Percentiles rank a stretch among this genome's conserved stretches.
Evolutionary conservation across 805 yeast genomes (phyloP).

Genomic region (Lipomyces spencermartinsiae): DNA sequence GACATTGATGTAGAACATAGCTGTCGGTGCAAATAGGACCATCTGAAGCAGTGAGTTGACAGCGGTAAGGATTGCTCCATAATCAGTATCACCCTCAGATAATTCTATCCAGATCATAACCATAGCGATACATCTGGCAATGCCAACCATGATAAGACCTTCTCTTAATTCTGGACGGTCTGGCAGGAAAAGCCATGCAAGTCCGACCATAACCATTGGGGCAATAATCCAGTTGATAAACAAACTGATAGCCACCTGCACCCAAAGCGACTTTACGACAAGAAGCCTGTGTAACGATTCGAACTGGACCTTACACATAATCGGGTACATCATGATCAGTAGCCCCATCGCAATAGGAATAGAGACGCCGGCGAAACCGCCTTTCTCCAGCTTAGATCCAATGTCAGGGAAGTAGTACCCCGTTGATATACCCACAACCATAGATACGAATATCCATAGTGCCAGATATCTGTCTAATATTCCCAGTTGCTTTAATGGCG

Average conservation of each 20-base stretch:
- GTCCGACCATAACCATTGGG: conserved; percentile 62
- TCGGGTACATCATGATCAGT: conserved; percentile 64
- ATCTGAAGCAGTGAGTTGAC: conserved; percentile 60
- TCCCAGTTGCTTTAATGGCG: conserved; percentile 34
- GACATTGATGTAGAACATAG: conserved; percentile 55
- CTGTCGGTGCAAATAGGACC: conserved; percentile 59
- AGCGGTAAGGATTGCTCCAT: conserved; percentile 61
- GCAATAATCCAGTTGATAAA: conserved; percentile 62
- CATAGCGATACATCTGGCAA: conserved; percentile 69
- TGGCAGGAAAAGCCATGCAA: conserved; percentile 60
- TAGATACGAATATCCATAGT: conserved; percentile 42
- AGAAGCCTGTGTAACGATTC: conserved; percentile 50
- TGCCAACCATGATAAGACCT: conserved; percentile 65
- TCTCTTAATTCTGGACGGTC: conserved; percentile 56
- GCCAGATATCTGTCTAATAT: conserved; percentile 41
- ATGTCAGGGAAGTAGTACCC: conserved; percentile 41
- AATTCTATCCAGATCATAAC: conserved; percentile 62
- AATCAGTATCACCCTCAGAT: conserved; percentile 57
- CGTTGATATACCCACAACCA: conserved; percentile 41
- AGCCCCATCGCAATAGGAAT: conserved; percentile 53
- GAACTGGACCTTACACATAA: conserved; percentile 61
- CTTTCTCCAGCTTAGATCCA: conserved; percentile 36
- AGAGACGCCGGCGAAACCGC: conserved; percentile 41
- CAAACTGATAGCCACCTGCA: conserved; percentile 51
- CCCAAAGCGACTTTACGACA: conserved; percentile 39